Percentiles rank a stretch among this genome's conserved stretches.
Conservation (phyloP, 2,329 filamentous ascomycete genomes). For the Ustilaginoidea virens region DNA sequence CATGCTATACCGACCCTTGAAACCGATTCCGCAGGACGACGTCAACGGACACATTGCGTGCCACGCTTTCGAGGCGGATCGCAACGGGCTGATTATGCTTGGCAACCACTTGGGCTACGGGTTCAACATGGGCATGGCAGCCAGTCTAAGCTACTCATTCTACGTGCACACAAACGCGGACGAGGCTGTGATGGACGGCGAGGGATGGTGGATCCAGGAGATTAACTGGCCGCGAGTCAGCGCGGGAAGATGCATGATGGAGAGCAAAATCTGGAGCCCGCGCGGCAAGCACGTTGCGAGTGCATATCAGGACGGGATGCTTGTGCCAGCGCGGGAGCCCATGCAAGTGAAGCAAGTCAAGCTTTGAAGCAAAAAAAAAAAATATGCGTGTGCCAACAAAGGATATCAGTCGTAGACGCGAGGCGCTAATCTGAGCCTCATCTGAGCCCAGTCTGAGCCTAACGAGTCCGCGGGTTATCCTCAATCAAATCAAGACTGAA, state of each 20-base stretch:
- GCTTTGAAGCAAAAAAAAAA: conserved; percentile 7
- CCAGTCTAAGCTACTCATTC: conserved; percentile 34
- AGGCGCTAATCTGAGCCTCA: too few relatives aligned
- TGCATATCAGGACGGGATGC: conserved; percentile 37
- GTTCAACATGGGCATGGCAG: conserved; percentile 22
- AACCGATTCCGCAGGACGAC: conserved; percentile 23
- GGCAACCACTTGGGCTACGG: conserved; percentile 33
- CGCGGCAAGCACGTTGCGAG: conserved; percentile 36
- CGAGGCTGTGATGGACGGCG: conserved; percentile 29
- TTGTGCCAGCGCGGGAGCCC: conserved; percentile 13
- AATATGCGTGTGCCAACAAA: not conserved
- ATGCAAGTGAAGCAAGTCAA: conserved; percentile 9
- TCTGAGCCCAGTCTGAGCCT: too few relatives aligned
- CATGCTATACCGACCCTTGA: conserved; percentile 31
- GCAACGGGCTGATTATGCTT: conserved; percentile 38
- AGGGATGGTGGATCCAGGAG: conserved; percentile 40
- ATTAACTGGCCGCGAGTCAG: conserved; percentile 30
- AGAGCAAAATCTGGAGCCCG: conserved; percentile 38
- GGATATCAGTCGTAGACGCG: too few relatives aligned
- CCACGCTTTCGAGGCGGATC: conserved; percentile 36
- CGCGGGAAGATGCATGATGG: conserved; percentile 29
- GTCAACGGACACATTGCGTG: conserved; percentile 29
- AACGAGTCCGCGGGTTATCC: too few relatives aligned
- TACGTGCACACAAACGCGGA: conserved; percentile 34
- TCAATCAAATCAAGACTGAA: too few relatives aligned